Evolutionary conservation across 176 grass and related monocot genomes (phyloP), one percentile per base, ranked within the genome.

Genomic region (Rhynchospora tenuis): DNA sequence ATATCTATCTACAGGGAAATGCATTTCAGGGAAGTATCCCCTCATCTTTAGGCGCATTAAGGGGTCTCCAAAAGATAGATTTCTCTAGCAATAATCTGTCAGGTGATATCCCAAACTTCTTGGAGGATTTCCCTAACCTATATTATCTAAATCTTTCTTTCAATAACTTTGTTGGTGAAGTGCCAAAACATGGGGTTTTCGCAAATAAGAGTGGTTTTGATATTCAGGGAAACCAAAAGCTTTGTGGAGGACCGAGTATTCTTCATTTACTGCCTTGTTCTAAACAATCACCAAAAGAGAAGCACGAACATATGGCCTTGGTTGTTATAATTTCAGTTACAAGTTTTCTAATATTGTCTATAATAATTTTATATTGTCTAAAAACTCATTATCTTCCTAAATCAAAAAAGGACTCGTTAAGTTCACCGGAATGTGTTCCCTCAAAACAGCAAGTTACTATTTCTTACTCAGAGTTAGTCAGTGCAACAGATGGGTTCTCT

Each of bases 401-500:
- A 33, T 64, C 16, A 73, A 46, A 12, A 13, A 60, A 42, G 52
- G 59, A 63, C 3, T 33, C 3, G 31, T 33, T 33, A 33, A 33
- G 31, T 17, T 58, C 73, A 1, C 59, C 73, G 52, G 11, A 63
- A 72, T 75, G 23, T 9, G 7, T 3, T 2, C 23, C 11, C 27
- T 72, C 7, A 27, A 59, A 72, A 73, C 73, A 20, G 47, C 56
- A 42, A 76, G 88, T 0, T 88, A 85, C n/a, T 85, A 33, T 85
- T 86, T 79, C 85, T 33, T 85, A 92, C 70, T 52, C 28, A 28
- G 90, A 89, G 42, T 56, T 89, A 83, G 14, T 50, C 9, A 83
- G 31, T 69, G 86, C 73, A 86, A 91, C 90, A 42, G 38, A 68
- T 76, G 73, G 79, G 19, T 91, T 88, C 46, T 91, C 89, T 2